These are phyloP conservation scores for Vanderwaltozyma polyspora DNA, from an alignment of 805 yeast species.

Conservation along the genomic window DNA sequence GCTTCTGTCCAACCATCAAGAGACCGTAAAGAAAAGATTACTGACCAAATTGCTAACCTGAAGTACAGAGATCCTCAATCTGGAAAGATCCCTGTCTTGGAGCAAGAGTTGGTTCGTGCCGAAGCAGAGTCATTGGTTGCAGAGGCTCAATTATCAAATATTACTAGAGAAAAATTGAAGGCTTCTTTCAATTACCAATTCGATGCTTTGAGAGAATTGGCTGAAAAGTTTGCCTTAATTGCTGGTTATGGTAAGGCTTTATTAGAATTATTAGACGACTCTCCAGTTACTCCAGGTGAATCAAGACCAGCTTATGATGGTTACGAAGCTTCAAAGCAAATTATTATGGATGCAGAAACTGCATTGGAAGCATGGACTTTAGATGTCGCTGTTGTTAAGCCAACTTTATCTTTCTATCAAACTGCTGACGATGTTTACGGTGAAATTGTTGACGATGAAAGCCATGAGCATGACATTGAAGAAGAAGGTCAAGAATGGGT, in stretches of 20 bases:
- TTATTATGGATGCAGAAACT: constrained; percentile 91
- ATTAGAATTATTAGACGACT: constrained; percentile 88
- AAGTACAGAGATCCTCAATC: constrained; percentile 98
- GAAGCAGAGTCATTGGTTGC: constrained; percentile 99
- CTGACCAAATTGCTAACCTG: constrained; percentile 94
- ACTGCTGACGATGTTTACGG: constrained; percentile 53
- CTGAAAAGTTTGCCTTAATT: constrained; percentile 92
- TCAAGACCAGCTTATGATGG: constrained; percentile 97
- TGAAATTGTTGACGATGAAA: constrained; percentile 35
- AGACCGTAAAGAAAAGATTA: constrained; percentile 94
- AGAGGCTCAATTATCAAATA: constrained; percentile 96
- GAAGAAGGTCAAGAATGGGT: constrained; percentile 9
- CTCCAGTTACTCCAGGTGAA: constrained; percentile 98
- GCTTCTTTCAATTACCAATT: constrained; percentile 95
- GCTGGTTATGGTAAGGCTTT: constrained; percentile 98
- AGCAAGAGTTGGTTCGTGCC: constrained; percentile 97
- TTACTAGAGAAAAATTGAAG: constrained; percentile 95
- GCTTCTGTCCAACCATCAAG: constrained; percentile 96
- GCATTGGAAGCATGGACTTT: constrained; percentile 95
- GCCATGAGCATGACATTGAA: constrained; percentile 21
- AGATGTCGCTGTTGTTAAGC: constrained; percentile 90
- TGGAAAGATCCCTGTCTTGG: constrained; percentile 88
- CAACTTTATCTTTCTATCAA: constrained; percentile 77
- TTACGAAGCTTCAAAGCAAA: constrained; percentile 95
- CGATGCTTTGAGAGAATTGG: constrained; percentile 86